Percentiles rank a stretch among this genome's conserved stretches.
phyloP scores from a whole-genome alignment of 371 early-diverging fungal species.

The Apophysomyces variabilis region DNA sequence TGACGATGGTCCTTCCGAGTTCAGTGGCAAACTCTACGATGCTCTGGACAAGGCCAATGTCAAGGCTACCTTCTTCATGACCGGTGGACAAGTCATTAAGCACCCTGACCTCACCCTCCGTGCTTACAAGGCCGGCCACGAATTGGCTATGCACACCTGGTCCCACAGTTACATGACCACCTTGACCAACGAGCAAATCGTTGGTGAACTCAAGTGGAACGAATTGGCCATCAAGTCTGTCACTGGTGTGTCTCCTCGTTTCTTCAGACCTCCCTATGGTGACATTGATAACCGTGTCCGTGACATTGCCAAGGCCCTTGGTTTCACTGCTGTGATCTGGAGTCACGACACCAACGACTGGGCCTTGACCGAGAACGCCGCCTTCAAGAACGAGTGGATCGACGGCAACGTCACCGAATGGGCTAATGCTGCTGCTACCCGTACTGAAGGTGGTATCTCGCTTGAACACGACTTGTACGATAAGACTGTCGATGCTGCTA shows the following conservation, averaged over 20 bases:
- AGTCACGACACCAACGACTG: constrained; percentile 53
- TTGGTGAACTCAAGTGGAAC: constrained; percentile 69
- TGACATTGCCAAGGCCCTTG: constrained; percentile 49
- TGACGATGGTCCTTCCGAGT: constrained; percentile 65
- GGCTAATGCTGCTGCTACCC: constrained; percentile 33
- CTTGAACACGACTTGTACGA: constrained; percentile 51
- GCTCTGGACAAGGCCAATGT: constrained; percentile 53
- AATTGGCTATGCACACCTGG: constrained; percentile 60
- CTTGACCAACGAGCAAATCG: constrained; percentile 62
- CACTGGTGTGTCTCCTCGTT: constrained; percentile 63
- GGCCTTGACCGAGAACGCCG: constrained; percentile 23
- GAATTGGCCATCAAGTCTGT: constrained; percentile 63
- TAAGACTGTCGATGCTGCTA: constrained; percentile 43
- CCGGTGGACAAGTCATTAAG: constrained; percentile 60
- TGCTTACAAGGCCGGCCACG: constrained; percentile 53
- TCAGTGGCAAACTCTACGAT: constrained; percentile 52
- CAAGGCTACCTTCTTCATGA: constrained; percentile 67
- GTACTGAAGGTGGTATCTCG: constrained; percentile 42
- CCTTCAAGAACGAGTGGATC: constrained; percentile 32
- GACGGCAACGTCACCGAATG: constrained; percentile 45
- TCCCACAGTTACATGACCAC: constrained; percentile 67
- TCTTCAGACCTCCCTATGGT: constrained; percentile 66
- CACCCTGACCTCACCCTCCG: constrained; percentile 56
- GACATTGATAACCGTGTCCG: constrained; percentile 60
- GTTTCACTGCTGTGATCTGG: constrained; percentile 53